Base-by-base conservation (phyloP, 345 rosid species). In the Geranium rotundifolium region DNA sequence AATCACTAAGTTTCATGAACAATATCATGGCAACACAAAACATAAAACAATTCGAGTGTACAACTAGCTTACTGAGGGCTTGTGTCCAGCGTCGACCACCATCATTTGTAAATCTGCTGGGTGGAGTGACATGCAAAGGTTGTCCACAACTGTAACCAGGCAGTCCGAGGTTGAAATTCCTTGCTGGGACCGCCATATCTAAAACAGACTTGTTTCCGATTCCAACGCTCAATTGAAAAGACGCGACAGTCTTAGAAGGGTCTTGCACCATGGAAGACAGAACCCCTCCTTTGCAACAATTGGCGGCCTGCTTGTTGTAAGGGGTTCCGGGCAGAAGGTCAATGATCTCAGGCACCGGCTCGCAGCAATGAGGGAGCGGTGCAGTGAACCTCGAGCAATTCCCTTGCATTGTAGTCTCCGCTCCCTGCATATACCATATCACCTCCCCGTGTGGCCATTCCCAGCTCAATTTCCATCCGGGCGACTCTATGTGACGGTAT, bases 391-490 rank as follows among this genome's bases (percentile, higher is more conserved):
- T 69, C 0, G 82, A 72, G 80, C 96, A 91, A 67, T 91, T 81
- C 4, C 98, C 95, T 82, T 91, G 98, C 65, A 84, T 84, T 0
- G 89, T 87, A 0, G 98, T 86, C 72, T 89, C 90, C 0, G 96
- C 98, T 61, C 96, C 98, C 65, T 23, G 58, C 83, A 89, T 79
- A 19, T 57, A 65, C 90, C 90, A 87, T 59, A 91, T 91, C 46
- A 79, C 98, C 72, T 87, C 84, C 2, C 79, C 60, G 14, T 76
- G 77, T 9, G 0, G 7, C 96, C 98, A 91, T 12, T 41, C 67
- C 96, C 96, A 91, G 4, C 81, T 80, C 60, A 91, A 57, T 66
- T 71, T 82, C 98, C 96, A 91, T 0, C 98, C 96, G 1, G 98
- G 98, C 19, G 61, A 55, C 46, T 89, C 95, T 14, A 91, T 68